A percentile compares a stretch with the other conserved stretches of the same genome.
These are phyloP conservation scores for Rubroshorea leprosula DNA, from an alignment of 345 rosid genomes.

Conservation along the genomic window DNA sequence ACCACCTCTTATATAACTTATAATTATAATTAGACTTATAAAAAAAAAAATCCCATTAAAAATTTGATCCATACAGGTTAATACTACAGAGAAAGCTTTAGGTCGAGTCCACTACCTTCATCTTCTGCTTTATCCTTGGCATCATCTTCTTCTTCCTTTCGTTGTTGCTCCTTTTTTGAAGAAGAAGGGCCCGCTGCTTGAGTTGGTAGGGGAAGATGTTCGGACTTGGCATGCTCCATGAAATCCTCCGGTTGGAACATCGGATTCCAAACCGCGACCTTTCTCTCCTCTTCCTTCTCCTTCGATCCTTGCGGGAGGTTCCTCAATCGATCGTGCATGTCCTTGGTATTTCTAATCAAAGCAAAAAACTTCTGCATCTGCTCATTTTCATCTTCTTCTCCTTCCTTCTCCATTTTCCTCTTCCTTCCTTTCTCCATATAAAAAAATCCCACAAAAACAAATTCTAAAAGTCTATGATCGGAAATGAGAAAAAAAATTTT, in stretches of 20 bases:
- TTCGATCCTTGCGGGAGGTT: conserved; percentile 1
- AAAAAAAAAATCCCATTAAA: not conserved
- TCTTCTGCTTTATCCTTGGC: conserved; percentile 18
- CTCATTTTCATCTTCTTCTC: conserved; percentile 33
- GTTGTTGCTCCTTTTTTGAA: not conserved
- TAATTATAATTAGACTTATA: no score
- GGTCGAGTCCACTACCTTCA: conserved; percentile 27
- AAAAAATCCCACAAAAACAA: no score
- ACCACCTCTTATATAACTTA: no score
- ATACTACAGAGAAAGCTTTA: conserved; percentile 48
- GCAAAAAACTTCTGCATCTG: conserved; percentile 55
- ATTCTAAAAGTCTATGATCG: no score
- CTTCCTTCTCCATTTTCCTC: conserved; percentile 31
- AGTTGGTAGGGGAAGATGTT: not conserved
- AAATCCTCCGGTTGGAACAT: conserved; percentile 50
- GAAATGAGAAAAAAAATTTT: no score
- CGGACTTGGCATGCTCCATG: conserved; percentile 11
- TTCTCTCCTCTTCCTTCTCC: conserved; percentile 11
- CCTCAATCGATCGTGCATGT: conserved; percentile 27
- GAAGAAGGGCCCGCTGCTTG: conserved; percentile 15
- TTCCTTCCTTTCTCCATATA: conserved; percentile 32
- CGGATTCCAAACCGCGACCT: conserved; percentile 29
- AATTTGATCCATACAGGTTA: no score
- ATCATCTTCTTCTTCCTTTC: conserved; percentile 8
- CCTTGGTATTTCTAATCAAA: conserved; percentile 42